Evolutionary conservation across 345 rosid species (phyloP).

Genomic region (Orychophragmus violaceus): DNA sequence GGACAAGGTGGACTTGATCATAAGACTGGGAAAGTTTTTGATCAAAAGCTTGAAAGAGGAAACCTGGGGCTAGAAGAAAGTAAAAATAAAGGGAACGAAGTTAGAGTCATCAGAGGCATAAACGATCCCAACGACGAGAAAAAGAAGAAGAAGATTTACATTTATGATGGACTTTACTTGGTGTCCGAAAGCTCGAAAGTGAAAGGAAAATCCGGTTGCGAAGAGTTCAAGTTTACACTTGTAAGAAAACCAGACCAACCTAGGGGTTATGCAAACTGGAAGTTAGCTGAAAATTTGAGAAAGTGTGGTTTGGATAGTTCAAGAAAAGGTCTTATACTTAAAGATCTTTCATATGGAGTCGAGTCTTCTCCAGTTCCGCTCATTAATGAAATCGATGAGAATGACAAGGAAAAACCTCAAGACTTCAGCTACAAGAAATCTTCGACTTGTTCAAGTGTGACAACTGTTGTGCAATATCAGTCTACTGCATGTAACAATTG

Average conservation of each 20-base stretch:
- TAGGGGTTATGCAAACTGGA: constrained; percentile 43
- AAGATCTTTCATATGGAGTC: constrained; percentile 53
- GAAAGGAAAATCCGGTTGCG: constrained; percentile 42
- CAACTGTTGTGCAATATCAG: neutral
- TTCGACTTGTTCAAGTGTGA: neutral
- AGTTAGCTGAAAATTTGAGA: constrained; percentile 28
- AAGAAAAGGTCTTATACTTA: constrained; percentile 38
- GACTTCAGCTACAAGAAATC: constrained; percentile 36
- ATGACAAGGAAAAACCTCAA: constrained; percentile 45
- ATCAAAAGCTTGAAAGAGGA: constrained; percentile 59
- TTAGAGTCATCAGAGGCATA: constrained; percentile 64
- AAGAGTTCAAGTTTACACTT: constrained; percentile 46
- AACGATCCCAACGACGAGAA: constrained; percentile 15
- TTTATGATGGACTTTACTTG: constrained; percentile 56
- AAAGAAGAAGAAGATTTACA: constrained; percentile 29
- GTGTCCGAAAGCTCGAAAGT: constrained; percentile 44
- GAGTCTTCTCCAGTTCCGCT: constrained; percentile 53
- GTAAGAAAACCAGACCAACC: constrained; percentile 49
- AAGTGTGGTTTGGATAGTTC: neutral
- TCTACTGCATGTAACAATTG: neutral
- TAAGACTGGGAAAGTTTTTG: constrained; percentile 22
- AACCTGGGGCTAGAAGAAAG: constrained; percentile 58
- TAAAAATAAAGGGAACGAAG: constrained; percentile 37
- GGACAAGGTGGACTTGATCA: constrained; percentile 54
- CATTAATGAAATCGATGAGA: constrained; percentile 61